phyloP scores from a whole-genome alignment of 73 alveolate genomes.

The Blepharisma japonicum region DNA sequence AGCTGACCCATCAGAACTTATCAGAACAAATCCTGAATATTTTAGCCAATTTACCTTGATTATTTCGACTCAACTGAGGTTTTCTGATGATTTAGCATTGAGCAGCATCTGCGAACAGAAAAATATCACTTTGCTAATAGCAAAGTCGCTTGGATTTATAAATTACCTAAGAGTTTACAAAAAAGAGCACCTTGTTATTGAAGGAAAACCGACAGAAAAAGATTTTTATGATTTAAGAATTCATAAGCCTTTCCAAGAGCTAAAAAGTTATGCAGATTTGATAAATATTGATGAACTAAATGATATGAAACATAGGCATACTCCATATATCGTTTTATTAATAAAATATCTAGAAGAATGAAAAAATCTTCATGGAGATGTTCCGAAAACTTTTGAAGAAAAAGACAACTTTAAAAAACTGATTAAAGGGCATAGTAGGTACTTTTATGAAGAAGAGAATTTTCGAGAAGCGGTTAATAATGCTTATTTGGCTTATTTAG shows the following conservation, averaged over 20 bases:
- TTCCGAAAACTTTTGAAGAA: slow-evolving; percentile 64
- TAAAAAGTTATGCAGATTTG: slow-evolving; percentile 54
- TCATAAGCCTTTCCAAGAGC: slow-evolving; percentile 77
- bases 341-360: slow-evolving; percentile 66
- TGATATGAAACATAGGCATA: slow-evolving; percentile 66
- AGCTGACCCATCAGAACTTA: slow-evolving; percentile 29
- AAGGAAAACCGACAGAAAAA: slow-evolving; percentile 75
- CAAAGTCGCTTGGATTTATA: slow-evolving; percentile 82
- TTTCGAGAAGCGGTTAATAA: slow-evolving; percentile 82
- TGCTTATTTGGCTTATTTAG: slow-evolving; percentile 58
- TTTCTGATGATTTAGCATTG: slow-evolving; percentile 33
- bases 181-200: slow-evolving; percentile 74
- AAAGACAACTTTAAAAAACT: slow-evolving; percentile 67
- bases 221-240: slow-evolving; percentile 79
- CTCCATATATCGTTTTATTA: slow-evolving; percentile 84
- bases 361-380: slow-evolving; percentile 62
- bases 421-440: slow-evolving; percentile 54
- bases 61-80: slow-evolving; percentile 49
- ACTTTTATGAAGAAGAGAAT: slow-evolving; percentile 63
- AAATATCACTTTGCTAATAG: slow-evolving; percentile 53
- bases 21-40: slow-evolving; percentile 32
- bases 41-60: slow-evolving; percentile 40
- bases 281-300: slow-evolving; percentile 67
- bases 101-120: slow-evolving; percentile 41
- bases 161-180: slow-evolving; percentile 76